A percentile compares a stretch with the other conserved stretches of the same genome.
Evolutionary conservation across 306 rosid species (phyloP).

Genomic region (Vachellia pachyceras): DNA sequence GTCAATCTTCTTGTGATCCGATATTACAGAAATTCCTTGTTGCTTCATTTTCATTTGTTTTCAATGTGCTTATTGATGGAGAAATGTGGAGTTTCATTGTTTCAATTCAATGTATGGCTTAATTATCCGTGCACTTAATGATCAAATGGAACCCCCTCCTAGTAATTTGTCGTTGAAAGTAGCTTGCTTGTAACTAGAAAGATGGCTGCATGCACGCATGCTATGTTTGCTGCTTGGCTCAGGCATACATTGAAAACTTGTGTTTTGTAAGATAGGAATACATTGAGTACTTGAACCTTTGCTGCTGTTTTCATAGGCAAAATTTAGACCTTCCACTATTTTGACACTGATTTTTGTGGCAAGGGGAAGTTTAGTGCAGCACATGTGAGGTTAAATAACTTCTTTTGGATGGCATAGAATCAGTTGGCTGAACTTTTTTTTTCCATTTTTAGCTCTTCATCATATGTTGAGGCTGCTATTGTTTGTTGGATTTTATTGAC

Average conservation of each 20-base stretch:
- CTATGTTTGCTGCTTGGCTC: conserved; percentile 24
- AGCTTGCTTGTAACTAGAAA: background rate
- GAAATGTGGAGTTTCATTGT: background rate
- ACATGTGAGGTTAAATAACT: conserved; percentile 25
- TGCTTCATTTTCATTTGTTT: background rate
- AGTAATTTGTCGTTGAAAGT: background rate
- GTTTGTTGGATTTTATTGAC: conserved; percentile 29
- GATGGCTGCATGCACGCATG: background rate
- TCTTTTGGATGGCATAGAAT: conserved; percentile 27
- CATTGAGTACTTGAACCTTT: too few relatives aligned
- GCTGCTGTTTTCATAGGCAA: conserved; percentile 9
- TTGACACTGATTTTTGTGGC: conserved; percentile 16
- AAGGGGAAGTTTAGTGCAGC: conserved; percentile 29
- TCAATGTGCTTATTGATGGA: background rate
- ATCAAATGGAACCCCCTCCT: background rate
- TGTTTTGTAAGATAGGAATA: too few relatives aligned
- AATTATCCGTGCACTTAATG: background rate
- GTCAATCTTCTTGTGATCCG: background rate
- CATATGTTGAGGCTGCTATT: conserved; percentile 11
- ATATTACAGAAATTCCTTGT: background rate
- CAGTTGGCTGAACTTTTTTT: conserved; percentile 18
- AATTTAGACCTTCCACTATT: conserved; percentile 13
- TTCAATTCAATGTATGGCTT: background rate
- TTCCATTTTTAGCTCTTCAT: conserved; percentile 19
- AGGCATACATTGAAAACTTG: conserved; percentile 8